Base-by-base conservation (phyloP, 1,284 basidiomycete species). In the Inonotus hispidus region DNA sequence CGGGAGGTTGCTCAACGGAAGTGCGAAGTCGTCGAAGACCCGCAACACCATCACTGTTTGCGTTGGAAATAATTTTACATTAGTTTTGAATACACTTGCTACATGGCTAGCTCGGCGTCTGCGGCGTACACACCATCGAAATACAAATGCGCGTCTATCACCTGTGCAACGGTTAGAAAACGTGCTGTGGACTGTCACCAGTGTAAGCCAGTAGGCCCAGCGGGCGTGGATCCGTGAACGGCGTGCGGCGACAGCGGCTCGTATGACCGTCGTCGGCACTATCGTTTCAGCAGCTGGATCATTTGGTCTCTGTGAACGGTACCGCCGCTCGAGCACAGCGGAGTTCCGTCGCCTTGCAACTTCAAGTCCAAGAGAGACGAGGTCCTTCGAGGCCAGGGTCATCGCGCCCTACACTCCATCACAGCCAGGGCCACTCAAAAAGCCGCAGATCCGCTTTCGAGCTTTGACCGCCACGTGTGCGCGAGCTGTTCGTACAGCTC, bases 1-100 rank as follows among this genome's bases (percentile, higher is more conserved):
- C 59, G 80, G 29, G 92, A 94, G 68, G 83, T 93, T 54, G 78
- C 87, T 11, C 69, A 74, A 59, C 82, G 92, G 65, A 79, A 75
- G 66, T 89, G 87, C 68, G 74, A 77, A 19, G 71, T 84, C 53
- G 75, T 80, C 21, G 79, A 83, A 64, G 82, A 84, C 67, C 75
- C 75, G 50, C 81, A 82, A 68, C 77, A 75, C 25, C 79, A 80
- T 68, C 74, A 71, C 53, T 82, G 81, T 79, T 73, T 90, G 59
- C 78, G 79, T 68, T 84, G 87, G 87, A 60, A 62, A 41, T 62
- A 39, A 39, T 38, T 53, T 27, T 11, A n/a, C 8, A 27, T 43
- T 13, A 32, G 8, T 3, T 56, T 46, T n/a, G 27, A 25, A 45
- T 55, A 55, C 19, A 10, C n/a, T 55, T 21, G 8, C 14, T 52